A percentile compares a stretch with the other conserved stretches of the same genome.
Evolutionary conservation across 1,139 yeast genomes (phyloP).

Genomic region (Suhomyces guaymorum): DNA sequence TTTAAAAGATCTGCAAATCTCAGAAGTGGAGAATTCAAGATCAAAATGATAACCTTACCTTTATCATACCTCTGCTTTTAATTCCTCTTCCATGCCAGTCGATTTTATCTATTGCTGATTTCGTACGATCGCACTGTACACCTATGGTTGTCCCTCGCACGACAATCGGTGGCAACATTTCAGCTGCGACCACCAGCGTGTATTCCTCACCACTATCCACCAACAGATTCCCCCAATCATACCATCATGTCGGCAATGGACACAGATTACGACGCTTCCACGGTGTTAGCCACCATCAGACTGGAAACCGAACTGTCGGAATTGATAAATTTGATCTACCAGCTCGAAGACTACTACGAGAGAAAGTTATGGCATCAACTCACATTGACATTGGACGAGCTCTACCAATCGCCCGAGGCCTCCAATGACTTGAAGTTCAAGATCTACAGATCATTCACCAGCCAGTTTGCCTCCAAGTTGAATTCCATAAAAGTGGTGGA

Average conservation of each 20-base stretch:
- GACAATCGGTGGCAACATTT: slow-evolving; percentile 8
- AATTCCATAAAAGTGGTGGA: slow-evolving; percentile 79
- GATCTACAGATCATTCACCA: slow-evolving; percentile 71
- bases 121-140: too few relatives aligned
- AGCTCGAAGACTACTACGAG: slow-evolving; percentile 84
- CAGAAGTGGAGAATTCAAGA: too few relatives aligned
- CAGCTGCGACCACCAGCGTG: slow-evolving; percentile 1
- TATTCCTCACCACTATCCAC: too few relatives aligned
- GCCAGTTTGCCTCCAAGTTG: slow-evolving; percentile 65
- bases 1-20: too few relatives aligned
- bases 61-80: too few relatives aligned
- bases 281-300: slow-evolving; percentile 69
- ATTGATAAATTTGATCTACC: slow-evolving; percentile 61
- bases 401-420: slow-evolving; percentile 44
- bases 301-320: slow-evolving; percentile 67
- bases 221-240: not conserved
- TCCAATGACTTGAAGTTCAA: slow-evolving; percentile 51
- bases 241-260: slow-evolving; percentile 32
- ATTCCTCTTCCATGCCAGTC: too few relatives aligned
- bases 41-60: too few relatives aligned
- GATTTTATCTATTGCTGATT: too few relatives aligned
- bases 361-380: slow-evolving; percentile 80
- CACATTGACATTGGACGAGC: slow-evolving; percentile 64
- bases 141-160: slow-evolving; percentile 2
- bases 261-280: slow-evolving; percentile 51